Base-by-base conservation (phyloP, 2,329 filamentous ascomycete species). In the Fusarium nanum region DNA sequence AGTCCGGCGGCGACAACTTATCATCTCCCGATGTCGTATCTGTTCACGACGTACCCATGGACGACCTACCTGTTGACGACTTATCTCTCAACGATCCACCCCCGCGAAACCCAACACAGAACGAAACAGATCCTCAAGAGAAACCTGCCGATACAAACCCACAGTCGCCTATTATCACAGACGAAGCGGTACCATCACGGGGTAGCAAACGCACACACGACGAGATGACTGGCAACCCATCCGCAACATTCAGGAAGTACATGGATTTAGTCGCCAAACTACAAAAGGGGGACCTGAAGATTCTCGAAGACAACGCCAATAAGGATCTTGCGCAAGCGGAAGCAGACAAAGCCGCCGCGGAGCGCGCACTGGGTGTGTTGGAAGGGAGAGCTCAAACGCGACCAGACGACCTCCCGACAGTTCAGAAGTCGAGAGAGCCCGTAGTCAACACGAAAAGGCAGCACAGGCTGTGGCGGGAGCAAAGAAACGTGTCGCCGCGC, bases 361-460 rank as follows among this genome's bases (percentile, higher is more conserved):
- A 48, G 1, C 6, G 12, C 8, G 22, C 18, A n/a, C 27, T 60
- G 2, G 57, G 34, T 7, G 13, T 8, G 0, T 11, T 34, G 2
- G 27, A 22, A n/a, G 57, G 27, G 1, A 48, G 22, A 41, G 2
- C 20, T 13, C 23, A 28, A 23, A 9, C 11, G 3, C 12, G 16
- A 2, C n/a, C 58, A 5, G 12, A 8, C 10, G 25, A 23, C 12
- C 14, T 7, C 1, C 16, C 7, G 12, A 18, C 5, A 2, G 1
- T 0, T 14, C 9, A 5, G 12, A 13, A 2, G 34, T 37, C 6
- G 12, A 52, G 1, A 7, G 25, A 4, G 8, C 27, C 2, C 23
- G 5, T 1, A 20, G 6, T 3, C 27, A 10, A 23, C 40, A 60
- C 1, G 6, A 4, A 1, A 22, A 37, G 6, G 41, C 41, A 10